Evolutionary conservation across 208 protist genomes (phyloP).

Genomic region (Leishmania braziliensis): DNA sequence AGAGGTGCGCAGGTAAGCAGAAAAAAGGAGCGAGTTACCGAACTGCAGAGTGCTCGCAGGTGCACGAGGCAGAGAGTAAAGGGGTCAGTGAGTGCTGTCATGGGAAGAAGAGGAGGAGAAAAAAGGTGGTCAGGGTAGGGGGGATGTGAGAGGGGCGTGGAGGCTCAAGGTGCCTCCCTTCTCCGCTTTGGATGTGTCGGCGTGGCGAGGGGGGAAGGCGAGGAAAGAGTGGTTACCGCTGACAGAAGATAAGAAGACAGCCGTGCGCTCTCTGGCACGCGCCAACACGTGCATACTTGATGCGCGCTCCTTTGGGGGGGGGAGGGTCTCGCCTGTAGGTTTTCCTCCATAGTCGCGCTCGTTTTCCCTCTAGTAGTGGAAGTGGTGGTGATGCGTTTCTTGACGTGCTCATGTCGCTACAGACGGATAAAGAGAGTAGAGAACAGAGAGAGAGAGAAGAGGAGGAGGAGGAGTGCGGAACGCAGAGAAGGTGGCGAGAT

Average conservation of each 20-base stretch:
- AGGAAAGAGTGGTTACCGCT: neutral
- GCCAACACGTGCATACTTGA: neutral
- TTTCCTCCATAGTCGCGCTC: neutral
- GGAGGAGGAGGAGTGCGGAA: too few relatives aligned
- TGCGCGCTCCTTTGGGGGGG: neutral
- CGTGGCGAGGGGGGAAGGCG: too few relatives aligned
- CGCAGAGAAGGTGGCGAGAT: too few relatives aligned
- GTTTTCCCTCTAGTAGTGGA: neutral
- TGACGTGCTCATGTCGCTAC: neutral
- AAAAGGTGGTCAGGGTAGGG: conserved; percentile 52
- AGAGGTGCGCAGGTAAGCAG: neutral
- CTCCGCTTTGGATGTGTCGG: neutral
- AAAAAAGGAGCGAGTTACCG: neutral
- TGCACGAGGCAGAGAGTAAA: neutral
- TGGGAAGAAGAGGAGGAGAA: conserved; percentile 39
- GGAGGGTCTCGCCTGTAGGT: neutral
- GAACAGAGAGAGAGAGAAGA: neutral
- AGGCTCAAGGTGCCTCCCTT: neutral
- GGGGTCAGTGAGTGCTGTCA: neutral
- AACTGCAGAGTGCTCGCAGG: neutral
- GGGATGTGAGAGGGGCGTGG: conserved; percentile 38
- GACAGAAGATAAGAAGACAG: neutral
- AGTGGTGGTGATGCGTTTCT: neutral
- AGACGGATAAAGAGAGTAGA: neutral
- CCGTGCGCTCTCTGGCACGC: neutral